Base-by-base conservation (phyloP, 495 filamentous ascomycete genomes). In the Penicillium pancosmium region DNA sequence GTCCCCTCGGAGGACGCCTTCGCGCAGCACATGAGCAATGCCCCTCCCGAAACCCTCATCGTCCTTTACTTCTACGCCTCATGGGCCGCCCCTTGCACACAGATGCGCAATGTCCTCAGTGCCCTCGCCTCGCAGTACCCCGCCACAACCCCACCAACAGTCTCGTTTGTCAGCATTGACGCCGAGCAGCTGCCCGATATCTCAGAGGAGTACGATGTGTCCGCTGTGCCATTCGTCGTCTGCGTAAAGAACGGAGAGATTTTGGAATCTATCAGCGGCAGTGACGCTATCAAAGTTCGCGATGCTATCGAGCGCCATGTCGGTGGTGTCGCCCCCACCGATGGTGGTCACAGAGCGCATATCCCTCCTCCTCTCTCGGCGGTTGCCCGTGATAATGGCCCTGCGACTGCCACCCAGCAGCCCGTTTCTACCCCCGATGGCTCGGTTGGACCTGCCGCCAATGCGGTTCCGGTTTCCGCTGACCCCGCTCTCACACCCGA, bases 31-130 rank as follows among this genome's bases (percentile, higher is more conserved):
- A 70, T 90, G 55, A 72, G 80, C 50, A 78, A 86, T 18, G 81
- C 93, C 15, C 84, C 90, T 0, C 64, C 86, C 5, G 80, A 86
- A 6, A 81, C 88, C 11, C 83, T 96, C 36, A 76, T 90, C 50
- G 84, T 96, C 64, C 83, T 97, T 65, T 96, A 92, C 71, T 98
- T 98, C 79, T 88, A 97, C 75, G 90, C 95, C 0, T 88, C 92
- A 65, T 98, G 95, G 94, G 94, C 95, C n/a, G 91, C 90, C 31
- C 94, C 92, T 12, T 98, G 94, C 79, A 82, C 88, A 54, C 92
- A 96, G 75, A 97, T 97, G 92, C 83, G 84, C 62, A 86, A 84
- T n/a, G 88, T 97, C 55, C 86, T 99, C 56, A 77, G 82, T 65
- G 87, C 91, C 33, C 88, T 99, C 56, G 92, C 93, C 54, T 82